A percentile compares a stretch with the other conserved stretches of the same genome.
Conservation (phyloP, 1,284 basidiomycete genomes). For the Thecaphora thlaspeos region DNA sequence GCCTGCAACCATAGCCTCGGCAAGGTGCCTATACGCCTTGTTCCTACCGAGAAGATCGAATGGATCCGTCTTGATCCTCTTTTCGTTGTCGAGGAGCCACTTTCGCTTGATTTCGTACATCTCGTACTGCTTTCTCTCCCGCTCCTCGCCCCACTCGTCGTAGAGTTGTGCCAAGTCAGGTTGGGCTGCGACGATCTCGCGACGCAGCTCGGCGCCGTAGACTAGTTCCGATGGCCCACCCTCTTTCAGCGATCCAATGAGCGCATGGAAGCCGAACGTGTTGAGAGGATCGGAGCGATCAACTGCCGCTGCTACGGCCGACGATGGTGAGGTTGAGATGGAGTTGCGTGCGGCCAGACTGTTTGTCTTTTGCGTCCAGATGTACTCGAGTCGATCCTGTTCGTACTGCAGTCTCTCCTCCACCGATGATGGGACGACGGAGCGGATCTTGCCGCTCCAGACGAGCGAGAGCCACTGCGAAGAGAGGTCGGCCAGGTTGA, state of each 20-base stretch:
- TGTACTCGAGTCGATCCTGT: constrained; percentile 10
- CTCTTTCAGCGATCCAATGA: constrained; percentile 8
- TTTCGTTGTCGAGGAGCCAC: constrained; percentile 16
- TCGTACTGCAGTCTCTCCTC: constrained; percentile 10
- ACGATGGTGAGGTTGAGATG: too few relatives aligned
- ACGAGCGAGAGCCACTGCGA: constrained; percentile 28
- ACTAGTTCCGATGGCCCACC: constrained; percentile 16
- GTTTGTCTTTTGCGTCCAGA: constrained; percentile 3
- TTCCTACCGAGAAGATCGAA: constrained; percentile 30
- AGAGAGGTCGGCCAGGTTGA: constrained; percentile 27
- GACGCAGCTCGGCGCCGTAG: constrained; percentile 13
- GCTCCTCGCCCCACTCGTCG: constrained; percentile 24
- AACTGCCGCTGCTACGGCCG: not conserved
- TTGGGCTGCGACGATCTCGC: constrained; percentile 9
- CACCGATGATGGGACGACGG: constrained; percentile 11
- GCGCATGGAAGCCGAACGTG: constrained; percentile 11
- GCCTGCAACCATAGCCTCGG: constrained; percentile 6
- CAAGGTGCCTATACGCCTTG: constrained; percentile 10
- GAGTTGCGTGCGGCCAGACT: not conserved
- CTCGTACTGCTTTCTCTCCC: constrained; percentile 11
- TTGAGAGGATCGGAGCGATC: constrained; percentile 4
- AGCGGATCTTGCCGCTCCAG: constrained; percentile 26
- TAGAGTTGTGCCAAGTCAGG: constrained; percentile 6
- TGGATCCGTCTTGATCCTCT: constrained; percentile 22
- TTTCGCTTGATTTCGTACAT: constrained; percentile 30